Percentiles rank a stretch among this genome's conserved stretches.
phyloP scores from a whole-genome alignment of 1,284 basidiomycete genomes.

The Gymnopus androsaceus region DNA sequence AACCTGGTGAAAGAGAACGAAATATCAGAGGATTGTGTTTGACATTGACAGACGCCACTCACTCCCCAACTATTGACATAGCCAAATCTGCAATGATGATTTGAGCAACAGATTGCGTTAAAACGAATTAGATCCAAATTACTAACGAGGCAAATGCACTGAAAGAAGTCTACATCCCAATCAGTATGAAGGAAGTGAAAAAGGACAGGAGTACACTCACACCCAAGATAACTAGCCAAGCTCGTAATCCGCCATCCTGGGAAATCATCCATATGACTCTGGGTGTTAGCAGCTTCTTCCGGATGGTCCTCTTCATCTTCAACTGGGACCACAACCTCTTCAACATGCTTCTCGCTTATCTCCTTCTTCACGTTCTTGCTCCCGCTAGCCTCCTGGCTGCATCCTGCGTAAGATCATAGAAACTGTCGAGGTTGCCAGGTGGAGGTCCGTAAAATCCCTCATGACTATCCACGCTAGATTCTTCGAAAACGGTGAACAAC shows the following conservation, averaged over 20 bases:
- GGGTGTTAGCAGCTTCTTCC: neutral
- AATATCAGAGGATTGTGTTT: too few relatives aligned
- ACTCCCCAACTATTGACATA: constrained; percentile 20
- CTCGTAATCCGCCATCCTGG: constrained; percentile 16
- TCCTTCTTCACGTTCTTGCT: neutral
- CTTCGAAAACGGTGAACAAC: constrained; percentile 3
- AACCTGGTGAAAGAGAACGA: constrained; percentile 35
- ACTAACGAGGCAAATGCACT: constrained; percentile 16
- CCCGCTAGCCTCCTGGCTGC: neutral
- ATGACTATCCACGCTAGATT: neutral
- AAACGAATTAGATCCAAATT: neutral
- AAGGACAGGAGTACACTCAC: constrained; percentile 1
- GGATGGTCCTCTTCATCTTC: neutral
- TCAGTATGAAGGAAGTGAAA: too few relatives aligned
- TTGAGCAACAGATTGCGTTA: neutral
- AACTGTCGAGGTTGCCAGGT: constrained; percentile 1
- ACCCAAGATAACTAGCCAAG: constrained; percentile 16
- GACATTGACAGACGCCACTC: neutral
- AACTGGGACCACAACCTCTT: neutral
- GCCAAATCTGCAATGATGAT: constrained; percentile 15
- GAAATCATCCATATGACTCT: constrained; percentile 2
- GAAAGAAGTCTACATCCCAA: constrained; percentile 14
- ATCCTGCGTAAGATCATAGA: neutral
- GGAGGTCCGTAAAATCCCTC: neutral
- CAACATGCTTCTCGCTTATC: neutral